Percentiles rank a stretch among this genome's conserved stretches.
These are phyloP conservation scores for Tricholoma bakamatsutake DNA, from an alignment of 768 basidiomycete species.

Conservation along the genomic window DNA sequence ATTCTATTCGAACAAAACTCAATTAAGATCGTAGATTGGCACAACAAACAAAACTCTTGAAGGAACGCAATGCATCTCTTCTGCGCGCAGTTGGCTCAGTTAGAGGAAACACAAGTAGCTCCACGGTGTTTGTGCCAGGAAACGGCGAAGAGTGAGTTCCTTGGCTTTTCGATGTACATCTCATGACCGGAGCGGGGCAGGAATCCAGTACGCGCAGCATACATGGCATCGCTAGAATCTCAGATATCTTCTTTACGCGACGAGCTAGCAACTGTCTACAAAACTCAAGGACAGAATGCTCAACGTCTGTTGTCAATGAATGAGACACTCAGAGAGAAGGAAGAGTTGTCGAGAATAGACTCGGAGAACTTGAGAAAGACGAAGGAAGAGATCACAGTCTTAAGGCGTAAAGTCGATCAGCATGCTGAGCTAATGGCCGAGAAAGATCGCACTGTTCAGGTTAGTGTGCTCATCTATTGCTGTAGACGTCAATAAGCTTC, in stretches of 20 bases:
- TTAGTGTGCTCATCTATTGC: constrained; percentile 28
- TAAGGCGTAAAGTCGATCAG: constrained; percentile 76
- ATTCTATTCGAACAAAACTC: constrained; percentile 5
- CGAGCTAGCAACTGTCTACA: constrained; percentile 92
- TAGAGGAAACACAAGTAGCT: constrained; percentile 53
- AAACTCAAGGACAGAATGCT: constrained; percentile 93
- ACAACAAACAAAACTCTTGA: constrained; percentile 86
- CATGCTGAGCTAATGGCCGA: constrained; percentile 82
- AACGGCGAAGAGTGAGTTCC: constrained; percentile 60
- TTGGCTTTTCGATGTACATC: background rate
- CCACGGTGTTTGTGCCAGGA: constrained; percentile 55
- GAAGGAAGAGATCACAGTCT: constrained; percentile 64
- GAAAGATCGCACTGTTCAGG: constrained; percentile 88
- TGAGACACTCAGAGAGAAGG: constrained; percentile 90
- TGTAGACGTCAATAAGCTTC: background rate
- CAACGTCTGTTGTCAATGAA: constrained; percentile 91
- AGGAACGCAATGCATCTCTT: constrained; percentile 87
- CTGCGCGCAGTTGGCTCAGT: constrained; percentile 79
- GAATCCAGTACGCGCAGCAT: constrained; percentile 82
- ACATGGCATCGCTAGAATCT: constrained; percentile 87
- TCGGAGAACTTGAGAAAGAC: constrained; percentile 74
- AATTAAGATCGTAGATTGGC: constrained; percentile 81
- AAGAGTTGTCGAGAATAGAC: constrained; percentile 78
- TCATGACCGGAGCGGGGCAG: constrained; percentile 30
- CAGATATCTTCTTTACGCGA: constrained; percentile 90